A percentile compares a stretch with the other conserved stretches of the same genome.
phyloP scores from a whole-genome alignment of 257 asterid species.

The Solanum chiquidenum region DNA sequence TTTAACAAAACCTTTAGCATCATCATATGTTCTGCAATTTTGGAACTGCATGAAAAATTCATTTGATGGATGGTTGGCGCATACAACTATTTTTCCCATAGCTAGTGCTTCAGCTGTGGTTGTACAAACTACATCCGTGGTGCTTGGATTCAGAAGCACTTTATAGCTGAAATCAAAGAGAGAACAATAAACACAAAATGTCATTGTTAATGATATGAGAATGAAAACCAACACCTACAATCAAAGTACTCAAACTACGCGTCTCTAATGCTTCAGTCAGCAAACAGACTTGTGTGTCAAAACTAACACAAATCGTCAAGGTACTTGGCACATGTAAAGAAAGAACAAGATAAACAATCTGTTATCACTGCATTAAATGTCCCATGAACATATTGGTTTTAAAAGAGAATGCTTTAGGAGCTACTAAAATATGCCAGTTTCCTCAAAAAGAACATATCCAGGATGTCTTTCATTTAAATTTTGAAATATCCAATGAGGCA shows the following conservation, averaged over 20 bases:
- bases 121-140: conserved; percentile 97
- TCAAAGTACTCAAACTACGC: neutral
- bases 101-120: conserved; percentile 97
- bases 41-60: conserved; percentile 97
- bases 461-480: neutral
- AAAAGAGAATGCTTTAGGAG: neutral
- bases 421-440: neutral
- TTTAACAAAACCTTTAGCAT: conserved; percentile 54
- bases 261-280: neutral
- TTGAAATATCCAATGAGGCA: neutral
- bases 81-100: conserved; percentile 92
- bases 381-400: neutral
- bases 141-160: conserved; percentile 94
- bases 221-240: neutral
- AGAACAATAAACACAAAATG: neutral
- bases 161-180: conserved; percentile 47
- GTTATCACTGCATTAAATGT: neutral
- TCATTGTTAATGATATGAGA: neutral
- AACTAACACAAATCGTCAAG: neutral
- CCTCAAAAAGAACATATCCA: neutral
- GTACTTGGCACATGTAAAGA: neutral
- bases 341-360: neutral
- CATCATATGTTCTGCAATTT: conserved; percentile 71
- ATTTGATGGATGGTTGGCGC: conserved; percentile 92
- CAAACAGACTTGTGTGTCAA: neutral